A percentile compares a stretch with the other conserved stretches of the same genome.
These are phyloP conservation scores for Globisporangium viniferum DNA, from an alignment of 352 stramenopile species.

Conservation along the genomic window DNA sequence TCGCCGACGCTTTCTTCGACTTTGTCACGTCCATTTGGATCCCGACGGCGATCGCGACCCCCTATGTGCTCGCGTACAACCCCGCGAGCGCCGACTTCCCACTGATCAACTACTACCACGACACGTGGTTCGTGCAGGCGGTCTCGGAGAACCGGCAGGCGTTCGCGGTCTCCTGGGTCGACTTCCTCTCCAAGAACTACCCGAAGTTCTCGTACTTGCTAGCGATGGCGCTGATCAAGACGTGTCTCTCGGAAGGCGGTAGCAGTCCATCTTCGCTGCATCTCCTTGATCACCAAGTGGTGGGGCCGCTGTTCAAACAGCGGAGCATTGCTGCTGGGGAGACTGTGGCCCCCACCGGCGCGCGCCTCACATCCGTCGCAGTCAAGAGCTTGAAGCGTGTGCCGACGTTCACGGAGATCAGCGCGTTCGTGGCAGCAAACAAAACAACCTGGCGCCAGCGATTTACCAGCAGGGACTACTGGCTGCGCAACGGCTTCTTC, in stretches of 20 bases:
- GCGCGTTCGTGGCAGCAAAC: background rate
- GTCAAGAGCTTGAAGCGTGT: background rate
- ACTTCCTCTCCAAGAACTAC: slow-evolving; percentile 10
- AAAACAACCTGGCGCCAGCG: background rate
- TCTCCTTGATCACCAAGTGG: background rate
- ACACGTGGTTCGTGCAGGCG: slow-evolving; percentile 12
- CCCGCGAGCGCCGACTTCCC: slow-evolving; percentile 3
- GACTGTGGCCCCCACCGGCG: background rate
- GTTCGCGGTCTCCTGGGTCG: slow-evolving; percentile 10
- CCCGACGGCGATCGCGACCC: slow-evolving; percentile 6
- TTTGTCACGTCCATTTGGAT: background rate
- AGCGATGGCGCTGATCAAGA: slow-evolving; percentile 2
- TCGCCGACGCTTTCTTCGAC: slow-evolving; percentile 3
- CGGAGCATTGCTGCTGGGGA: background rate
- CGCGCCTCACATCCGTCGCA: background rate
- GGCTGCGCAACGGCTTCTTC: background rate
- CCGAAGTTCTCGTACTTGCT: background rate
- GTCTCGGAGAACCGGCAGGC: slow-evolving; percentile 5
- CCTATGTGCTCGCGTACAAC: slow-evolving; percentile 8
- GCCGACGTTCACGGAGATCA: background rate
- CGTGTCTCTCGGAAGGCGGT: background rate
- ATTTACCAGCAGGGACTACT: background rate
- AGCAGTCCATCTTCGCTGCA: no score
- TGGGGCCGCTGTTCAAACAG: background rate
- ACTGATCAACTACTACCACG: slow-evolving; percentile 13